Evolutionary conservation across 1,139 yeast species (phyloP).

Genomic region (Trichomonascaceae sp.): DNA sequence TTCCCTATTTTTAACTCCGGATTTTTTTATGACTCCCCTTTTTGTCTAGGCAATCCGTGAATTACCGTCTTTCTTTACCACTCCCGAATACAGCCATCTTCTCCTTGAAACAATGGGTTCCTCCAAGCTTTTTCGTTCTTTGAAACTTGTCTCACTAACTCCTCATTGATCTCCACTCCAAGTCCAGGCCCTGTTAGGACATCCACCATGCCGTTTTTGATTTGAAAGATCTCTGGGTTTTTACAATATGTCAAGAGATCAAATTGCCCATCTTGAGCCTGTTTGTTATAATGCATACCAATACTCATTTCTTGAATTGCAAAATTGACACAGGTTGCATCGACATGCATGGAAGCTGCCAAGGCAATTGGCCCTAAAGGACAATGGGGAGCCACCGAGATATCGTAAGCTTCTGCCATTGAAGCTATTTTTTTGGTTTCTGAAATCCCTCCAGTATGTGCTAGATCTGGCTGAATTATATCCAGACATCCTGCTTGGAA

Average conservation of each 20-base stretch:
- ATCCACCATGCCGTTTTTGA: conserved; percentile 22
- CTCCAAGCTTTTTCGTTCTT: conserved; percentile 24
- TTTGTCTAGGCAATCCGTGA: background rate
- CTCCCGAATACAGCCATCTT: conserved; percentile 26
- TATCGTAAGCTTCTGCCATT: conserved; percentile 31
- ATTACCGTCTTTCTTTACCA: conserved; percentile 16
- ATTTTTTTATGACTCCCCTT: too few species aligned
- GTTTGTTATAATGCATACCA: conserved; percentile 27
- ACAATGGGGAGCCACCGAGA: conserved; percentile 32
- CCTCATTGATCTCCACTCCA: conserved; percentile 28
- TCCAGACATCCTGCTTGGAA: conserved; percentile 28
- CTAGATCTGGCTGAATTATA: conserved; percentile 31
- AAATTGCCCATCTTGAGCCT: conserved; percentile 11
- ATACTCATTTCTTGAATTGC: conserved; percentile 27
- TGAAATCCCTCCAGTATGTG: conserved; percentile 31
- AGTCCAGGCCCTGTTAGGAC: conserved; percentile 26
- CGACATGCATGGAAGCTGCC: conserved; percentile 30
- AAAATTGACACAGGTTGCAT: conserved; percentile 25
- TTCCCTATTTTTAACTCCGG: background rate
- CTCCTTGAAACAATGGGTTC: conserved; percentile 28
- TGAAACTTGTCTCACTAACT: conserved; percentile 21
- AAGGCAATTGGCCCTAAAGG: conserved; percentile 31
- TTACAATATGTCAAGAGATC: conserved; percentile 26
- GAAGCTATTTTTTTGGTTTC: conserved; percentile 27
- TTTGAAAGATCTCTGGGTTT: conserved; percentile 24